These are phyloP conservation scores for Ballota nigra DNA, from an alignment of 257 asterid genomes.

Conservation along the genomic window DNA sequence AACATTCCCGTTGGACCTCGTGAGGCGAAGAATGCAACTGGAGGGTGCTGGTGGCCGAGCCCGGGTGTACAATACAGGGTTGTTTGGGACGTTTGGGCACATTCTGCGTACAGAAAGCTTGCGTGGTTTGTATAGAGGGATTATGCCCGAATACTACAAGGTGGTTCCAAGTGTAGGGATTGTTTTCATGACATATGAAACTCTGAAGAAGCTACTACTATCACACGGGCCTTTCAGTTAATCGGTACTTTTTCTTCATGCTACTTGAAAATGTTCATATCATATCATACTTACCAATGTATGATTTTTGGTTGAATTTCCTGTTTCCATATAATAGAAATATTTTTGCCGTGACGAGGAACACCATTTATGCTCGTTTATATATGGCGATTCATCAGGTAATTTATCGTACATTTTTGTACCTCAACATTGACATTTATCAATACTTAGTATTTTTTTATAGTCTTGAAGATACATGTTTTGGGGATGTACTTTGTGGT, in stretches of 20 bases:
- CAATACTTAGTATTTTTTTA: no score
- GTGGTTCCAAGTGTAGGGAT: constrained; percentile 94
- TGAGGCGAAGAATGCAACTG: constrained; percentile 93
- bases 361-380: not conserved
- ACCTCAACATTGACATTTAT: not conserved
- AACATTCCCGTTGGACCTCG: constrained; percentile 90
- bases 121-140: constrained; percentile 84
- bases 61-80: constrained; percentile 72
- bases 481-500: no score
- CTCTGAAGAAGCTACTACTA: constrained; percentile 66
- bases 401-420: not conserved
- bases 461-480: no score
- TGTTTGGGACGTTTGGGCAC: constrained; percentile 64
- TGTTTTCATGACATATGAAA: constrained; percentile 93
- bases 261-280: constrained; percentile 1
- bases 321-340: no score
- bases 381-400: not conserved
- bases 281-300: constrained; percentile 24
- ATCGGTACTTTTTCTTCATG: not conserved
- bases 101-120: constrained; percentile 69
- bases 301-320: constrained; percentile 16
- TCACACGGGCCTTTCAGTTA: constrained; percentile 51
- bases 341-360: not conserved
- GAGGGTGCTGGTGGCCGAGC: constrained; percentile 93
- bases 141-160: constrained; percentile 89